Conservation (phyloP, 352 stramenopile genomes). For the Pythium grandisporangium region DNA sequence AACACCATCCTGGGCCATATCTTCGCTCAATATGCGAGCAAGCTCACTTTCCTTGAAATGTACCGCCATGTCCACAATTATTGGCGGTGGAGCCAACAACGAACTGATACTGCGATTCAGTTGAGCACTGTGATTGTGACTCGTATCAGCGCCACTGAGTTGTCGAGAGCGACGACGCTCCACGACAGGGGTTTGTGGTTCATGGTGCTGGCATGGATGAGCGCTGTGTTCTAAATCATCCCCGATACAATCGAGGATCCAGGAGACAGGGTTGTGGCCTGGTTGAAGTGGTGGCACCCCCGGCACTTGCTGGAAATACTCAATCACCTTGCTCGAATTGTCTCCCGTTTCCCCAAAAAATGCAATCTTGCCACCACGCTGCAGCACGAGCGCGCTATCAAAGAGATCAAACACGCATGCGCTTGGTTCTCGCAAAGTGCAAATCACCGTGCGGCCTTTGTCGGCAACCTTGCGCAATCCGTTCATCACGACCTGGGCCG, state of each 20-base stretch:
- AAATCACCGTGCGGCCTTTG: background rate
- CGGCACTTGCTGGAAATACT: background rate
- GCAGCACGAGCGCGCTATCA: slow-evolving; percentile 36
- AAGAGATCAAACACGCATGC: background rate
- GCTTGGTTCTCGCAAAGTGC: background rate
- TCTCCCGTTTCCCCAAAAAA: slow-evolving; percentile 32
- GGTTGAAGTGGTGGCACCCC: background rate
- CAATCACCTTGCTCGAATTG: background rate
- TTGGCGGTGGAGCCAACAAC: background rate
- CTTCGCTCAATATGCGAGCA: slow-evolving; percentile 25
- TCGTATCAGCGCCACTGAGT: background rate
- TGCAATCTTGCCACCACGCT: slow-evolving; percentile 37
- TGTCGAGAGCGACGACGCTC: background rate
- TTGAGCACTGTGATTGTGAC: background rate
- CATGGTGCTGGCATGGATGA: background rate
- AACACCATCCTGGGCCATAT: slow-evolving; percentile 32
- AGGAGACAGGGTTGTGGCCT: background rate
- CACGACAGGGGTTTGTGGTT: no score
- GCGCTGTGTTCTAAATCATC: background rate
- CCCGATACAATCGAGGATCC: background rate
- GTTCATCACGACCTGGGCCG: background rate
- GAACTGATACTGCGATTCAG: background rate
- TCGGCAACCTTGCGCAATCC: background rate
- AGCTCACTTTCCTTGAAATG: slow-evolving; percentile 28
- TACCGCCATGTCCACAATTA: slow-evolving; percentile 14